These are phyloP conservation scores for Tricholoma hemisulphureum DNA, from an alignment of 768 basidiomycete species.

Conservation along the genomic window DNA sequence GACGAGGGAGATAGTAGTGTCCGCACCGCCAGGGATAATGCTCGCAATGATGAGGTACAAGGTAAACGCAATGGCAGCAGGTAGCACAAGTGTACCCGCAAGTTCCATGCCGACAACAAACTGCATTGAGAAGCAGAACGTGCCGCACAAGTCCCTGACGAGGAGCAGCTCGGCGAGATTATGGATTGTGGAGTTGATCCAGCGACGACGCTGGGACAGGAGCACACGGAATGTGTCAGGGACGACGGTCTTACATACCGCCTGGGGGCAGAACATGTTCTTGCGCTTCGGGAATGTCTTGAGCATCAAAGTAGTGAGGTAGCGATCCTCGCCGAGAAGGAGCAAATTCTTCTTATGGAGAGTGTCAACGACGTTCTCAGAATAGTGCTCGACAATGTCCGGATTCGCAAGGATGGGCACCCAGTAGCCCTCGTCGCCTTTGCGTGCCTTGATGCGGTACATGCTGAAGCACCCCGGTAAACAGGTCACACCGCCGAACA, in stretches of 20 bases:
- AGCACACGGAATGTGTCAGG: slow-evolving; percentile 94
- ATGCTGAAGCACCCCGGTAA: slow-evolving; percentile 99
- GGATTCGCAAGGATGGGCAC: slow-evolving; percentile 98
- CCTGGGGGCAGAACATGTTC: slow-evolving; percentile 98
- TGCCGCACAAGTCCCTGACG: slow-evolving; percentile 97
- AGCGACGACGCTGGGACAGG: slow-evolving; percentile 93
- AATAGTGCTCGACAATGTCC: slow-evolving; percentile 98
- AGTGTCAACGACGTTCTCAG: slow-evolving; percentile 98
- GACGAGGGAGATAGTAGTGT: slow-evolving; percentile 87
- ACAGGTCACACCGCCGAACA: slow-evolving; percentile 99
- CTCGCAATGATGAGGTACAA: slow-evolving; percentile 88
- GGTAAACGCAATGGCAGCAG: slow-evolving; percentile 97
- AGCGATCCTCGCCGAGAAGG: slow-evolving; percentile 98
- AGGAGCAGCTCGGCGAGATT: slow-evolving; percentile 93
- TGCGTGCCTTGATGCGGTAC: slow-evolving; percentile 99
- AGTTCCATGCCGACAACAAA: slow-evolving; percentile 99
- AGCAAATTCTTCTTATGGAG: slow-evolving; percentile 99
- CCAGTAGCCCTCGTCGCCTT: slow-evolving; percentile 94
- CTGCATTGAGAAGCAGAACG: slow-evolving; percentile 99
- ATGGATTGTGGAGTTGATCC: slow-evolving; percentile 99
- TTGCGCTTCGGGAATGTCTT: slow-evolving; percentile 99
- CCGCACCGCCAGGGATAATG: slow-evolving; percentile 75
- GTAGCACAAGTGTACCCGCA: slow-evolving; percentile 92
- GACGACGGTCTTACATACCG: slow-evolving; percentile 98
- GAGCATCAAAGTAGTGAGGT: slow-evolving; percentile 93